Conservation (phyloP, 768 basidiomycete species). For the Cubamyces lactineus region DNA sequence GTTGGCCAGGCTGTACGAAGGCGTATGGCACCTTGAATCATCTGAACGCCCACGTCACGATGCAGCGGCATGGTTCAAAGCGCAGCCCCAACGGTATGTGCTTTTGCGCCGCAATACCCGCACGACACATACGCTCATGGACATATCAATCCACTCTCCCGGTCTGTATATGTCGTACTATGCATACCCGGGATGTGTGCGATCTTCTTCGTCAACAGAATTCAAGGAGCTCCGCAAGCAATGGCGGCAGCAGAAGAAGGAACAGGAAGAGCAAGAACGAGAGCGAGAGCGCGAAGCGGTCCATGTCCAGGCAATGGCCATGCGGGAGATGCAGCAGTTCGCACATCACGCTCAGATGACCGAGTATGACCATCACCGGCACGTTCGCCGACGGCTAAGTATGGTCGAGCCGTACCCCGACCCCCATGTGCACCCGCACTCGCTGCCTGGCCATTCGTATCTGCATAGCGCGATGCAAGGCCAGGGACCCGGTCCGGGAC, state of each 20-base stretch:
- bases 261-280: constrained; percentile 40
- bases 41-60: constrained; percentile 96
- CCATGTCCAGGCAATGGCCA: constrained; percentile 15
- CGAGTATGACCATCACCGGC: constrained; percentile 21
- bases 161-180: constrained; percentile 3
- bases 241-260: constrained; percentile 95
- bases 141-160: constrained; percentile 24
- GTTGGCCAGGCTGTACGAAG: constrained; percentile 58
- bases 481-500: constrained; percentile 4
- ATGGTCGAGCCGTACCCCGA: constrained; percentile 24
- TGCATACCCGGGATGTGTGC: background rate
- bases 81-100: constrained; percentile 85
- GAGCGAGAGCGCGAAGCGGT: constrained; percentile 28
- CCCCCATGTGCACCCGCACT: constrained; percentile 21
- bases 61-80: constrained; percentile 95
- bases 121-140: constrained; percentile 16
- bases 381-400: constrained; percentile 20
- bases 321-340: constrained; percentile 18
- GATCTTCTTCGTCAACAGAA: constrained; percentile 53
- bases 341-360: constrained; percentile 13
- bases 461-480: constrained; percentile 17
- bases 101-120: constrained; percentile 16
- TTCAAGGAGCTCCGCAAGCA: constrained; percentile 98
- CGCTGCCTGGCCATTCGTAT: constrained; percentile 20
- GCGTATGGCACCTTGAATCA: constrained; percentile 96